Evolutionary conservation across 306 rosid genomes (phyloP).

Genomic region (Dryas alaskensis): DNA sequence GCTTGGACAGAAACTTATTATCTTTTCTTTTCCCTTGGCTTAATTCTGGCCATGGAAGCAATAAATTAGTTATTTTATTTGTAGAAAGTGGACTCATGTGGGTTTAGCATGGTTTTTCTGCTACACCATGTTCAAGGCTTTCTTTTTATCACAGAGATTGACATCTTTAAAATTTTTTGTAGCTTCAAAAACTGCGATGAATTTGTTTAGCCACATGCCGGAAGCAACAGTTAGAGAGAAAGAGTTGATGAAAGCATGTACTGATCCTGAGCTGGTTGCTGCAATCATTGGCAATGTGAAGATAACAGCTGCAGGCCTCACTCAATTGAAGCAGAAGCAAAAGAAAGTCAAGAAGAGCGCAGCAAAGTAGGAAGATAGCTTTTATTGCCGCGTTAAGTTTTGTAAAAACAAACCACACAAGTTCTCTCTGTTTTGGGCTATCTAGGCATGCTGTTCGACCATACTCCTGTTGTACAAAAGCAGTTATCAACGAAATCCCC

Average conservation of each 20-base stretch:
- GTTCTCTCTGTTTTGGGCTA: neutral
- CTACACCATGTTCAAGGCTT: neutral
- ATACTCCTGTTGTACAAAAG: neutral
- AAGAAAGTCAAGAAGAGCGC: constrained; percentile 81
- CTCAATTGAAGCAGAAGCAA: constrained; percentile 89
- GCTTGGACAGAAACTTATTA: neutral
- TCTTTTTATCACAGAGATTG: neutral
- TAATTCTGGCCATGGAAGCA: neutral
- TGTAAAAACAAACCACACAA: constrained; percentile 2
- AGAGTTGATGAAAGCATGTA: constrained; percentile 95
- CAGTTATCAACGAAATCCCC: neutral
- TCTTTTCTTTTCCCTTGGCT: neutral
- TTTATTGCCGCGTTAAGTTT: neutral
- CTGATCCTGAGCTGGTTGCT: constrained; percentile 86
- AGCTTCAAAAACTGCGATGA: constrained; percentile 96
- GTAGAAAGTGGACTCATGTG: neutral
- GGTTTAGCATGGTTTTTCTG: neutral
- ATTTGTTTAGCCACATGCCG: constrained; percentile 87
- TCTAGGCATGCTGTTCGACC: neutral
- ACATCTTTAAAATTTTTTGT: neutral
- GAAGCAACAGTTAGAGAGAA: constrained; percentile 82
- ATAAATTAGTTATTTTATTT: neutral
- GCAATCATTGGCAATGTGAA: constrained; percentile 82
- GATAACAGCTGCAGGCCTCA: constrained; percentile 83
- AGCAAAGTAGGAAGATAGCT: constrained; percentile 24